These are phyloP conservation scores for Fusarium begoniae DNA, from an alignment of 2,329 filamentous ascomycete species.

Conservation along the genomic window DNA sequence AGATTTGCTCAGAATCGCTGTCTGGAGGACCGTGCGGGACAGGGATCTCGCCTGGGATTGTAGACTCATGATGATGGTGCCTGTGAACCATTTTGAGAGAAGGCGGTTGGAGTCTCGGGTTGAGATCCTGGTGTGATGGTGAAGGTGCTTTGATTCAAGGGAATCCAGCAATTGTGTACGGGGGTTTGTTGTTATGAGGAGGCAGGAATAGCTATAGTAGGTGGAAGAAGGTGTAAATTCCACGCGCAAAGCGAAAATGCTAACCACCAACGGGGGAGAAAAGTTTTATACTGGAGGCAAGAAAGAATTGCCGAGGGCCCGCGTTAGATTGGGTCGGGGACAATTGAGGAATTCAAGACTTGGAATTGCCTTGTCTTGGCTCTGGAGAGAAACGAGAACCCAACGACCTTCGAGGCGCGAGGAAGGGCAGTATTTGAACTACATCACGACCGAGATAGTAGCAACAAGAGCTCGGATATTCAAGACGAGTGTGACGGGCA, in stretches of 20 bases:
- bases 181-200: neutral
- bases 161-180: neutral
- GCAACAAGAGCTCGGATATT: slow-evolving; percentile 25
- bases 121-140: neutral
- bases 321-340: slow-evolving; percentile 4
- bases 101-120: slow-evolving; percentile 4
- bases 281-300: slow-evolving; percentile 21
- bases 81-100: slow-evolving; percentile 40
- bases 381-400: slow-evolving; percentile 13
- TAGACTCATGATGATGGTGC: slow-evolving; percentile 46
- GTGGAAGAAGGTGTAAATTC: neutral
- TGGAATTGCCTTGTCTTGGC: slow-evolving; percentile 5
- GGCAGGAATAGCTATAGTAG: neutral
- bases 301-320: slow-evolving; percentile 2
- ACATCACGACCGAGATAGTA: slow-evolving; percentile 15
- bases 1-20: slow-evolving; percentile 53
- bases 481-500: slow-evolving; percentile 22
- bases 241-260: slow-evolving; percentile 2
- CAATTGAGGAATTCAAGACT: slow-evolving; percentile 18
- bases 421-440: slow-evolving; percentile 41
- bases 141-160: neutral
- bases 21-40: slow-evolving; percentile 61
- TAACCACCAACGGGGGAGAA: slow-evolving; percentile 12
- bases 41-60: slow-evolving; percentile 61
- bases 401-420: slow-evolving; percentile 17